Conservation (phyloP, 257 asterid species). For the Nicotiana paniculata region DNA sequence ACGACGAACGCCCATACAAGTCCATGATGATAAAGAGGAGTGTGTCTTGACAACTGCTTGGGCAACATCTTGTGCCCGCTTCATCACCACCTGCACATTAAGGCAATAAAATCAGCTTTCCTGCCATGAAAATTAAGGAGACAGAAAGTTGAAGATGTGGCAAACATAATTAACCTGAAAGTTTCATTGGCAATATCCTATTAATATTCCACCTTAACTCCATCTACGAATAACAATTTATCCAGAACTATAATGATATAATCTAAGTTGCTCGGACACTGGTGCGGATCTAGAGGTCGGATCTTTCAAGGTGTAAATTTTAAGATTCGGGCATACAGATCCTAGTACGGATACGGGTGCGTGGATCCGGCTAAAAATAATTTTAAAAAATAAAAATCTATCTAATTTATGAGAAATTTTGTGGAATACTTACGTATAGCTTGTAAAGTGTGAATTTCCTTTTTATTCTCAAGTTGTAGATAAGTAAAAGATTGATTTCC, state of each 20-base stretch:
- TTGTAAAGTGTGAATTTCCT: no score
- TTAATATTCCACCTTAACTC: neutral
- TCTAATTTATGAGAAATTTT: no score
- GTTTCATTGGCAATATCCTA: neutral
- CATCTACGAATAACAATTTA: neutral
- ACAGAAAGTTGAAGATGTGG: neutral
- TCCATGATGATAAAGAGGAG: conserved; percentile 68
- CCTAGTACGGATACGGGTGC: no score
- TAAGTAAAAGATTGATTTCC: no score
- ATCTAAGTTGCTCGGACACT: no score
- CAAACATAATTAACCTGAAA: neutral
- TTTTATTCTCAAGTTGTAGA: no score
- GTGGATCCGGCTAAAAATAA: no score
- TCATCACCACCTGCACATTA: conserved; percentile 62
- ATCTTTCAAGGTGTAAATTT: no score
- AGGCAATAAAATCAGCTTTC: conserved; percentile 7
- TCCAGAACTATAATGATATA: neutral
- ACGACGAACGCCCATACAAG: conserved; percentile 87
- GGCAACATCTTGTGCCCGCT: conserved; percentile 90
- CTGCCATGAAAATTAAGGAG: neutral
- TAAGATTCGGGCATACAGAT: no score
- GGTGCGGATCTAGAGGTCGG: no score
- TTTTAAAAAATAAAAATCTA: no score
- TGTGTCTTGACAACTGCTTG: conserved; percentile 80
- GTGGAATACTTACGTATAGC: no score